phyloP scores from a whole-genome alignment of 2,329 filamentous ascomycete genomes.

The Venturiaceae sp. region DNA sequence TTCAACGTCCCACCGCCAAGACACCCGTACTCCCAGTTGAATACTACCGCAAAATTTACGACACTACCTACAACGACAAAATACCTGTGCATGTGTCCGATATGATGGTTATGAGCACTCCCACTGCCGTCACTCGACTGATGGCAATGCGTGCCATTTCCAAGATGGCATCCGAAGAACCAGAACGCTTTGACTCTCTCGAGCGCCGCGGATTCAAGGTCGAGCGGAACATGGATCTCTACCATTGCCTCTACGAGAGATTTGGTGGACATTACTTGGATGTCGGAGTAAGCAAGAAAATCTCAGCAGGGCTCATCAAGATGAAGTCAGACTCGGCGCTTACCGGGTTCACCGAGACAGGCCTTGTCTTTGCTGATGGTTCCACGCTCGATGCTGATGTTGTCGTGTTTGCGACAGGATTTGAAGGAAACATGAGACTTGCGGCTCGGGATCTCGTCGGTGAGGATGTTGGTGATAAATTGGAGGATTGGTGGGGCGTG shows the following conservation, averaged over 20 bases:
- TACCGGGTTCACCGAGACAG: conserved; percentile 21
- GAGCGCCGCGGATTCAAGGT: conserved; percentile 50
- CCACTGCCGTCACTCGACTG: conserved; percentile 50
- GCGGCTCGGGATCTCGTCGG: conserved; percentile 47
- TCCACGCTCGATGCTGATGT: conserved; percentile 49
- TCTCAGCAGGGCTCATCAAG: conserved; percentile 54
- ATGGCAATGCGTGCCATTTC: conserved; percentile 37
- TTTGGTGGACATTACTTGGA: conserved; percentile 65
- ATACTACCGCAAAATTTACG: conserved; percentile 39
- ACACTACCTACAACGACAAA: conserved; percentile 35
- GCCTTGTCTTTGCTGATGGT: conserved; percentile 40
- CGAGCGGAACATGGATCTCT: conserved; percentile 46
- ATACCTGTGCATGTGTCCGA: conserved; percentile 60
- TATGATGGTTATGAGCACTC: conserved; percentile 46
- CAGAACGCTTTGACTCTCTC: conserved; percentile 35
- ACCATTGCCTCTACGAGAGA: conserved; percentile 50
- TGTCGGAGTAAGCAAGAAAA: conserved; percentile 52
- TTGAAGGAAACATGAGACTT: conserved; percentile 52
- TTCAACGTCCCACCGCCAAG: conserved; percentile 54
- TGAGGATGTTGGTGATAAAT: conserved; percentile 46
- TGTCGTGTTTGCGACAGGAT: conserved; percentile 46
- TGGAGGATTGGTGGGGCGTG: conserved; percentile 38
- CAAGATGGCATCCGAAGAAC: conserved; percentile 19
- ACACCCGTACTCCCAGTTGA: conserved; percentile 54
- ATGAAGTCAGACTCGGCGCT: conserved; percentile 42